These are phyloP conservation scores for Juglanconis juglandina DNA, from an alignment of 2,329 filamentous ascomycete genomes.

Conservation along the genomic window DNA sequence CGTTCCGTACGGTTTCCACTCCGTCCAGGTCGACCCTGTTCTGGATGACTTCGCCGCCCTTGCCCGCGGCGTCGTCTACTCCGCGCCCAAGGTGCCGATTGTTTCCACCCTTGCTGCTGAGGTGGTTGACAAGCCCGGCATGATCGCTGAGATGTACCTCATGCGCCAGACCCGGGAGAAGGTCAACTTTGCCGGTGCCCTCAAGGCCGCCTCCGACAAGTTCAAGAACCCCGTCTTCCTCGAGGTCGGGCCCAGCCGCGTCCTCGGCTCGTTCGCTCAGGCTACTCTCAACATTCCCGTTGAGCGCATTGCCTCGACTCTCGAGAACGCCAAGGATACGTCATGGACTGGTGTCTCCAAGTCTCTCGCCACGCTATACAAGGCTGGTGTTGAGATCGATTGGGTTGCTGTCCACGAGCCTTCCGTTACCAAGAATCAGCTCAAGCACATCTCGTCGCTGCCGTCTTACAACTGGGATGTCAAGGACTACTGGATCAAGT, in stretches of 20 bases:
- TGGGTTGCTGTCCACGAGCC: constrained; percentile 13
- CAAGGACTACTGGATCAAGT: constrained; percentile 17
- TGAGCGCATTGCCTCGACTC: constrained; percentile 53
- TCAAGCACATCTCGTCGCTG: constrained; percentile 8
- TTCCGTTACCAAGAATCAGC: constrained; percentile 1
- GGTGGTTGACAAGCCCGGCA: constrained; percentile 53
- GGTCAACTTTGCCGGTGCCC: constrained; percentile 60
- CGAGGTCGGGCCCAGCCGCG: constrained; percentile 63
- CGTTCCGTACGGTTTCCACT: constrained; percentile 46
- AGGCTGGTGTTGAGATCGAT: constrained; percentile 10
- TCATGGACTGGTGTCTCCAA: constrained; percentile 7
- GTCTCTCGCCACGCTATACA: constrained; percentile 10
- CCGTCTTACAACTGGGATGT: constrained; percentile 14
- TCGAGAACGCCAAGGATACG: constrained; percentile 51
- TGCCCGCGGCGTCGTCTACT: constrained; percentile 29
- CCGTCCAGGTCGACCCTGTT: constrained; percentile 44
- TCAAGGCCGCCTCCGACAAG: constrained; percentile 45
- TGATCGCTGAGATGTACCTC: constrained; percentile 56
- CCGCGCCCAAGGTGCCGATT: constrained; percentile 49
- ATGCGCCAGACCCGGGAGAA: constrained; percentile 58
- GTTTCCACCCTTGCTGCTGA: constrained; percentile 62
- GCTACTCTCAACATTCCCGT: constrained; percentile 52
- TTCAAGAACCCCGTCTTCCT: constrained; percentile 61
- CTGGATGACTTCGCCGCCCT: constrained; percentile 49
- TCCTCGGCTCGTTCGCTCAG: constrained; percentile 54